Conservation (phyloP, 768 basidiomycete species). For the Leccinum fibrillosum region DNA sequence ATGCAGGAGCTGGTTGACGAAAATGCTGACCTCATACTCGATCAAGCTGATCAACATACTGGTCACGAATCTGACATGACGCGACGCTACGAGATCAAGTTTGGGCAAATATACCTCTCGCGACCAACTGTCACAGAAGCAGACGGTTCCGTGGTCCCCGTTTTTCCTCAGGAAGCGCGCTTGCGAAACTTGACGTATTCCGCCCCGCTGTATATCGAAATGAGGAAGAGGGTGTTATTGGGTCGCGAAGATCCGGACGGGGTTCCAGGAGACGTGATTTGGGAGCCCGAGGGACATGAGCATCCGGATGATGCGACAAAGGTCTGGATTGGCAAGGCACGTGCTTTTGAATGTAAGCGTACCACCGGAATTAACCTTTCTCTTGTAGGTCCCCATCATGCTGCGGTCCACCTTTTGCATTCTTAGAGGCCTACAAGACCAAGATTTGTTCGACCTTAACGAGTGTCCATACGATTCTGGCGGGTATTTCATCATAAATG, state of each 20-base stretch:
- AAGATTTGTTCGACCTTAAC: slow-evolving; percentile 85
- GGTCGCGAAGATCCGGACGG: slow-evolving; percentile 82
- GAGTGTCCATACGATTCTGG: slow-evolving; percentile 99
- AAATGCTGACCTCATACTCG: slow-evolving; percentile 90
- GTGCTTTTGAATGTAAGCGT: slow-evolving; percentile 17
- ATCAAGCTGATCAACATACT: slow-evolving; percentile 95
- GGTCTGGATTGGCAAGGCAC: slow-evolving; percentile 93
- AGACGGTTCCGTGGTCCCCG: slow-evolving; percentile 89
- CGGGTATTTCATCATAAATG: slow-evolving; percentile 99
- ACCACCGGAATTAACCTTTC: slow-evolving; percentile 11
- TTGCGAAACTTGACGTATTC: slow-evolving; percentile 95
- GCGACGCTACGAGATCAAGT: slow-evolving; percentile 94
- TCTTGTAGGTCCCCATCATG: slow-evolving; percentile 91
- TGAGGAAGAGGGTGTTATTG: slow-evolving; percentile 80
- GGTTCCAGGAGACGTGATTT: slow-evolving; percentile 73
- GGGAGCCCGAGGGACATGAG: slow-evolving; percentile 72
- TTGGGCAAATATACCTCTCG: slow-evolving; percentile 96
- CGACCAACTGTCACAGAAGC: slow-evolving; percentile 93
- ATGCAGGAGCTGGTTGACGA: slow-evolving; percentile 99
- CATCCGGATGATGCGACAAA: slow-evolving; percentile 65
- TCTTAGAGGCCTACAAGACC: slow-evolving; percentile 72
- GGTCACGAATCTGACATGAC: slow-evolving; percentile 80
- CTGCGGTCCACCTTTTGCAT: slow-evolving; percentile 94
- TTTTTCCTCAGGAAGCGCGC: slow-evolving; percentile 96
- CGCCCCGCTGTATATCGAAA: slow-evolving; percentile 92